Evolutionary conservation across 2,329 filamentous ascomycete species (phyloP).

Genomic region (Claviceps maximensis): DNA sequence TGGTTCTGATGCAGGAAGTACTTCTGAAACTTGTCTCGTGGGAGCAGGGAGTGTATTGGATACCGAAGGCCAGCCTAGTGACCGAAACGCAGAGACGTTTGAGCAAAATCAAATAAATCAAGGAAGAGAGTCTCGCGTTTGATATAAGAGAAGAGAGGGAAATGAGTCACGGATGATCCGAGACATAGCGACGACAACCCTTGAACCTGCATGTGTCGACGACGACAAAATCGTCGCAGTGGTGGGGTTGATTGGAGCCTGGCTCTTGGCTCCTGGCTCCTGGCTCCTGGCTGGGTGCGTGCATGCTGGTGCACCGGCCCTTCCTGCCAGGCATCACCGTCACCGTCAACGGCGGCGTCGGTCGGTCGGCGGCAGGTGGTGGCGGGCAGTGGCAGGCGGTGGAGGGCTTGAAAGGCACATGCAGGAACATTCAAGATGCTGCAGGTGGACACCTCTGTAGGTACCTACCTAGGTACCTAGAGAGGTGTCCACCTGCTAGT

Average conservation of each 20-base stretch:
- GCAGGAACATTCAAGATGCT: too few species aligned
- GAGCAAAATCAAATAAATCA: background rate
- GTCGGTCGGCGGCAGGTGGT: conserved; percentile 3
- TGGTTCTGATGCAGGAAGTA: background rate
- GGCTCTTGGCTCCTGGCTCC: too few species aligned
- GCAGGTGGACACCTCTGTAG: too few species aligned
- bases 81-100: background rate
- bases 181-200: background rate
- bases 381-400: too few species aligned
- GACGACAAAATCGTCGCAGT: conserved; percentile 2
- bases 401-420: too few species aligned
- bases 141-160: background rate
- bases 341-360: background rate
- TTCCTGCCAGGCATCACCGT: background rate
- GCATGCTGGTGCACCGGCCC: conserved; percentile 7
- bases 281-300: too few species aligned
- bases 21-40: background rate
- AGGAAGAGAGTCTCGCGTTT: too few species aligned
- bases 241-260: conserved; percentile 20
- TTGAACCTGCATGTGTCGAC: background rate
- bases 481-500: background rate
- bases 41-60: background rate
- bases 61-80: background rate
- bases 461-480: too few species aligned
- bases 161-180: background rate